Conservation (phyloP, 1,284 basidiomycete species). For the Cystobasidiaceae sp. region DNA sequence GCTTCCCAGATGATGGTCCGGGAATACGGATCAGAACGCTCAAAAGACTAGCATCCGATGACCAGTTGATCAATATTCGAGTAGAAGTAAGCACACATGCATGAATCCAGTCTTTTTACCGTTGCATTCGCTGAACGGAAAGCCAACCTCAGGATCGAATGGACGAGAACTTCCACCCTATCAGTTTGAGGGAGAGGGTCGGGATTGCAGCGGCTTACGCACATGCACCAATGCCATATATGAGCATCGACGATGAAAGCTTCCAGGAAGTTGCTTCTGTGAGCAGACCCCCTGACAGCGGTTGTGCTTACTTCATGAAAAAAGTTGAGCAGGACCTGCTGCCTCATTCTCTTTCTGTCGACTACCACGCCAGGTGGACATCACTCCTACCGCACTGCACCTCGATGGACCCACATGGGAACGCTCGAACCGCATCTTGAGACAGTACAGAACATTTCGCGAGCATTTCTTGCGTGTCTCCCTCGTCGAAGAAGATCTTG, state of each 20-base stretch:
- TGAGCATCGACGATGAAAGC: not conserved
- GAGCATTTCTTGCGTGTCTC: constrained; percentile 65
- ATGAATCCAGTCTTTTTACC: too few species aligned
- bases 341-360: not conserved
- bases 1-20: not conserved
- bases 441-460: not conserved
- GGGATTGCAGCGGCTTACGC: not conserved
- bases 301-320: not conserved
- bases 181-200: constrained; percentile 1
- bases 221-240: not conserved
- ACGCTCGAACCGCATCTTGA: constrained; percentile 7
- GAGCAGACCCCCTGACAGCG: not conserved
- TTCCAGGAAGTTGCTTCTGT: constrained; percentile 1
- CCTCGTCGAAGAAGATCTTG: constrained; percentile 67
- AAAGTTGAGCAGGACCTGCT: not conserved
- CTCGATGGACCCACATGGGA: constrained; percentile 14
- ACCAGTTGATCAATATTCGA: not conserved
- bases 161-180: not conserved
- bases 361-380: not conserved
- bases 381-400: constrained; percentile 1
- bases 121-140: too few species aligned
- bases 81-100: constrained; percentile 1
- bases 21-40: not conserved
- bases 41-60: not conserved
- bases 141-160: too few species aligned